Evolutionary conservation across 116 monocot genomes (phyloP), one percentile per base, ranked within the genome.

Genomic region (Dioscorea cayenensis): DNA sequence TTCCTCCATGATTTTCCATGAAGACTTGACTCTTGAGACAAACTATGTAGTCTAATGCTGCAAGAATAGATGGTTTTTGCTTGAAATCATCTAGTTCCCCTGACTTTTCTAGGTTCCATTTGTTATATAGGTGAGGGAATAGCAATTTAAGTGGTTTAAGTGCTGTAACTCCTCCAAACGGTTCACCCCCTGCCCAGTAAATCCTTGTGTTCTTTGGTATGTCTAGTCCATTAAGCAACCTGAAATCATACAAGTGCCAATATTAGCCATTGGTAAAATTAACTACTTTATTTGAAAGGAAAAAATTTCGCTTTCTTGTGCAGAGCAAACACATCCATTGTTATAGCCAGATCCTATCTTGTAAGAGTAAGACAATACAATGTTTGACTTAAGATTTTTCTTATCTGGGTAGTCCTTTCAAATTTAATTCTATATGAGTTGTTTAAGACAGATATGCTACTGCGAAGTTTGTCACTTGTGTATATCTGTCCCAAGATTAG

Each of bases 121-220:
- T 85, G 28, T 85, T 76, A 51, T 78, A 68, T 9, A 85, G 14
- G 28, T 78, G 75, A 4, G 81, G 78, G 60, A 68, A 85, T 16
- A 66, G 51, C 0, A 50, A 12, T 29, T 17, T 35, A 16, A 85
- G 72, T 8, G 81, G 85, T 6, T 65, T 37, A 35, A 85, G 78
- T 28, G 85, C 78, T 14, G 70, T 81, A n/a, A 25, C 28, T 2
- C 85, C 81, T 37, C 85, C 85, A 60, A 85, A 81, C 18, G 81
- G 85, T 60, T 66, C 73, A n/a, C 85, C 85, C 9, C 85, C 85
- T 23, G 85, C 85, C 81, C 78, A 85, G 22, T 85, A 85, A 9
- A 85, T 81, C 60, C 78, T 72, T 50, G 81, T 78, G 25, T 69
- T 72, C 18, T 62, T 78, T 16, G 85, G 55, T 21, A 66, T 75